Percentiles rank a stretch among this genome's conserved stretches.
Evolutionary conservation across 2,329 filamentous ascomycete genomes (phyloP).

Genomic region (Elsinoe australis): DNA sequence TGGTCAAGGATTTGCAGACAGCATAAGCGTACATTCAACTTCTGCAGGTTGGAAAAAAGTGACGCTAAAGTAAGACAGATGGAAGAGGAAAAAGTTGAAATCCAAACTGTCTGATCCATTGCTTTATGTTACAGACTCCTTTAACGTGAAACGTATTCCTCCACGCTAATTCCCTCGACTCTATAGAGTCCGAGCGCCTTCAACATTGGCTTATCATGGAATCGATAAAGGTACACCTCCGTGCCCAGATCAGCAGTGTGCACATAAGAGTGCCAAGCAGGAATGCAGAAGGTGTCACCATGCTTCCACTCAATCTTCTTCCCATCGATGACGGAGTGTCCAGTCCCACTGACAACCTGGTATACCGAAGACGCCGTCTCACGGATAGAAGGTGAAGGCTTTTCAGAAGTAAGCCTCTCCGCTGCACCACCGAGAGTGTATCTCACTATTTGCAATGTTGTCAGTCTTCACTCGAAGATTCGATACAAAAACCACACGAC

Average conservation of each 20-base stretch:
- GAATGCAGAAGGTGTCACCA: slow-evolving; percentile 50
- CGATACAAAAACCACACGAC: neutral
- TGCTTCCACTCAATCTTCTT: slow-evolving; percentile 38
- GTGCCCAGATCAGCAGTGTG: neutral
- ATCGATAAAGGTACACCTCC: neutral
- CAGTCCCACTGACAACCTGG: slow-evolving; percentile 45
- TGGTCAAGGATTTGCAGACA: no score
- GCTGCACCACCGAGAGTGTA: neutral
- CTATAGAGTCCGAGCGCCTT: slow-evolving; percentile 26
- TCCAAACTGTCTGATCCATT: no score
- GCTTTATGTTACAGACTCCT: no score
- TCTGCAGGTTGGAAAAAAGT: no score
- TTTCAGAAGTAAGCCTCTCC: neutral
- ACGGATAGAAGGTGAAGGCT: slow-evolving; percentile 32
- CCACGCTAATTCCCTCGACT: neutral
- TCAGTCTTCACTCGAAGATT: neutral
- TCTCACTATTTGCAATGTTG: neutral
- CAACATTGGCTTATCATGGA: neutral
- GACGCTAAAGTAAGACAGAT: no score
- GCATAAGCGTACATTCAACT: no score
- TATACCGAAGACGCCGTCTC: slow-evolving; percentile 49
- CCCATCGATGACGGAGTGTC: slow-evolving; percentile 36
- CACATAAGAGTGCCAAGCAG: slow-evolving; percentile 39
- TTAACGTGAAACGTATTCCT: no score
- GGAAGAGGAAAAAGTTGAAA: no score